Base-by-base conservation (phyloP, 2,329 filamentous ascomycete genomes). In the Nemania serpens region DNA sequence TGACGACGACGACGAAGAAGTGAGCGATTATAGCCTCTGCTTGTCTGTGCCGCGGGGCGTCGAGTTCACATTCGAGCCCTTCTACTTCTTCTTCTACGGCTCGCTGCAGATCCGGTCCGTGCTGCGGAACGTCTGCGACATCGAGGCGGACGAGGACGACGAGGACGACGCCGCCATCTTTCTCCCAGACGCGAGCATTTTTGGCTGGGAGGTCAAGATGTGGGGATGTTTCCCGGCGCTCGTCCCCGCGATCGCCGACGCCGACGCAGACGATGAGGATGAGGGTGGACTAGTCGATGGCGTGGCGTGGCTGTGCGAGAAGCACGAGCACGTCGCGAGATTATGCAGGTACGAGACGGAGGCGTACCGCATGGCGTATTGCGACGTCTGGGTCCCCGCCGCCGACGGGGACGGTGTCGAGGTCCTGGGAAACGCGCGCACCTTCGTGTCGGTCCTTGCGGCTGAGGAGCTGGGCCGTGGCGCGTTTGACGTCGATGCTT, bases 81-180 rank as follows among this genome's bases (percentile, higher is more conserved):
- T 71, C 58, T 66, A 70, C 57, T 69, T 70, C 63, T 71, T 71
- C 59, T 70, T 71, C 67, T 70, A 71, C 55, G 69, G 68, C 41
- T 64, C 68, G 43, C 66, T 70, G 10, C 66, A 69, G 49, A 11
- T 55, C 12, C 52, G 52, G n/a, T 7, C 4, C 2, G 39, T 65
- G 10, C 18, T 71, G 13, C 6, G 3, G 11, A 6, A 5, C 0
- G 1, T 2, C 0, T 66, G 63, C 46, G 2, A 17, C 0, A 42
- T 63, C 29, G 5, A 18, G 17, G 5, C 2, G n/a, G 25, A 42
- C 18, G 17, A 47, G 5, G 20, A 29, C 11, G 1, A 29, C n/a
- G n/a, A 9, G 25, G 43, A 9, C n/a, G 3, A n/a, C 25, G 25
- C 25, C 7, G 25, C 7, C 42, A n/a, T 25, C 0, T n/a, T 46